Evolutionary conservation across 2,329 filamentous ascomycete genomes (phyloP).

Genomic region (Aureobasidium sp.): DNA sequence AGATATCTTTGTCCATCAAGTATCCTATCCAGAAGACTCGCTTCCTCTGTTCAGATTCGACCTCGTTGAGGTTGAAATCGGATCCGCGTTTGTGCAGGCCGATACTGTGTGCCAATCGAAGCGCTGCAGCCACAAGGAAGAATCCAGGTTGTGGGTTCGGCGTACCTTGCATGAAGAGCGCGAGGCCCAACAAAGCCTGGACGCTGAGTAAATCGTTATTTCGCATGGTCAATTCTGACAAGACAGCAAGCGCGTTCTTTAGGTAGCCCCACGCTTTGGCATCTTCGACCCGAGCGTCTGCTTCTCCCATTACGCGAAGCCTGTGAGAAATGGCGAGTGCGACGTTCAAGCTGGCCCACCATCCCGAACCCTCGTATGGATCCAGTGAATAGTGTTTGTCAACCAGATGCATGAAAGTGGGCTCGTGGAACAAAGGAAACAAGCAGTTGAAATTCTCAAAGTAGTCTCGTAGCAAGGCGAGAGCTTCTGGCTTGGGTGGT

Average conservation of each 20-base stretch:
- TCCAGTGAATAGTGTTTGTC: constrained; percentile 89
- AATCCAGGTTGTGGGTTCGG: constrained; percentile 94
- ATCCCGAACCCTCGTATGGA: constrained; percentile 89
- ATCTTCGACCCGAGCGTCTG: constrained; percentile 85
- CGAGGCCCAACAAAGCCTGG: constrained; percentile 88
- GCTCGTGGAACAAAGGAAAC: constrained; percentile 94
- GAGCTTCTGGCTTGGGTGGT: constrained; percentile 77
- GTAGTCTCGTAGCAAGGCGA: constrained; percentile 84
- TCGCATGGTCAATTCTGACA: constrained; percentile 87
- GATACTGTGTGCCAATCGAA: constrained; percentile 86
- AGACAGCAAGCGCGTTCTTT: constrained; percentile 92
- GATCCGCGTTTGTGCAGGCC: constrained; percentile 90
- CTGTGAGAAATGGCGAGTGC: constrained; percentile 89
- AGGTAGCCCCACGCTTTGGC: constrained; percentile 91
- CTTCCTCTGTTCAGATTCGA: constrained; percentile 87
- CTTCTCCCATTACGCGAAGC: constrained; percentile 88
- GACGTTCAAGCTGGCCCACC: constrained; percentile 97
- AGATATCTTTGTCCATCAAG: constrained; percentile 66
- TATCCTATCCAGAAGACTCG: constrained; percentile 73
- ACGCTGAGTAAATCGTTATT: constrained; percentile 94
- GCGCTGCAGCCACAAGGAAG: constrained; percentile 82
- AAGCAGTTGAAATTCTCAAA: constrained; percentile 99
- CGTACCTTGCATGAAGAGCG: constrained; percentile 89
- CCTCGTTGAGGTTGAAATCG: constrained; percentile 85
- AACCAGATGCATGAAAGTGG: constrained; percentile 96